phyloP scores from a whole-genome alignment of 306 rosid species.

The Notholithocarpus densiflorus region DNA sequence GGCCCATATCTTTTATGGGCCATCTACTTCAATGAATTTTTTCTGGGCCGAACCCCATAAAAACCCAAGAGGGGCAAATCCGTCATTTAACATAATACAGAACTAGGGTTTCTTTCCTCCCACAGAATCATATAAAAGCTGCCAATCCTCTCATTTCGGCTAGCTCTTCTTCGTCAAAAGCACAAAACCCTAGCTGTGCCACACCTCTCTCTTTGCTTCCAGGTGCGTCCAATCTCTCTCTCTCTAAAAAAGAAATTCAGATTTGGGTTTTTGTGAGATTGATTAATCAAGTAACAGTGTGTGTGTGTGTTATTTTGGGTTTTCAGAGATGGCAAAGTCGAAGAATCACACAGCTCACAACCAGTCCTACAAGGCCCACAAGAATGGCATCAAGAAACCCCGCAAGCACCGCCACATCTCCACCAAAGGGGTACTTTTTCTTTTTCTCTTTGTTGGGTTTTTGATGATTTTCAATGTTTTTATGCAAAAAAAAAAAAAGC shows the following conservation, averaged over 20 bases:
- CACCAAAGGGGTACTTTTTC: constrained; percentile 74
- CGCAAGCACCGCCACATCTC: constrained; percentile 92
- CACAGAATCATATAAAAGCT: neutral
- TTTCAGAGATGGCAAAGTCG: constrained; percentile 95
- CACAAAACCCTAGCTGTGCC: constrained; percentile 25
- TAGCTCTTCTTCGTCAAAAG: neutral
- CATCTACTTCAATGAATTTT: too few species aligned
- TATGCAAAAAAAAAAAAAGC: neutral
- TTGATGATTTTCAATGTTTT: neutral
- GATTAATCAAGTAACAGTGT: neutral
- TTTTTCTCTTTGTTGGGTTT: neutral
- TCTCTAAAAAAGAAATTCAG: neutral
- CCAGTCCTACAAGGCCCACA: constrained; percentile 97
- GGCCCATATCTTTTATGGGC: too few species aligned
- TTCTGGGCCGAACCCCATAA: neutral
- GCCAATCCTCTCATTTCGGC: neutral
- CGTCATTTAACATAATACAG: constrained; percentile 3
- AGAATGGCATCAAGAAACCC: constrained; percentile 96
- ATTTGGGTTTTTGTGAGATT: neutral
- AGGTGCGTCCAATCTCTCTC: constrained; percentile 8
- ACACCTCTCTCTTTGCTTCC: neutral
- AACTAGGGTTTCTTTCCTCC: constrained; percentile 47
- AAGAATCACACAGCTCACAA: constrained; percentile 99
- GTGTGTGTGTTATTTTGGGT: neutral
- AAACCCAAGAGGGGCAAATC: constrained; percentile 17